Conservation (phyloP, 2,329 filamentous ascomycete genomes). For the Aspergillus pseudoglaucus region DNA sequence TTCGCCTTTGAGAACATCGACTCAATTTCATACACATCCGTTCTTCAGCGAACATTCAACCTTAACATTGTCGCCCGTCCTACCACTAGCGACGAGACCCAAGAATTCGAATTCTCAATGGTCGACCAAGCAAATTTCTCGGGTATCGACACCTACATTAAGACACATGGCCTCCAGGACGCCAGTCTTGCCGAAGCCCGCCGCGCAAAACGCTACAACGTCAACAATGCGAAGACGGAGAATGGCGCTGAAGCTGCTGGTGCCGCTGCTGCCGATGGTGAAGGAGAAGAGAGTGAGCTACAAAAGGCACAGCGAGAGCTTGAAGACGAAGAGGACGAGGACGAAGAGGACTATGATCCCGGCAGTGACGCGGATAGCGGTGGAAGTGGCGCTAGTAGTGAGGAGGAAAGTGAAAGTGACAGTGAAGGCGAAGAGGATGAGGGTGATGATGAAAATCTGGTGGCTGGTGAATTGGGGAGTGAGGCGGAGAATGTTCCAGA, state of each 20-base stretch:
- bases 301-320: constrained; percentile 52
- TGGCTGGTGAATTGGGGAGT: constrained; percentile 39
- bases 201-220: constrained; percentile 54
- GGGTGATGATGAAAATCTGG: constrained; percentile 28
- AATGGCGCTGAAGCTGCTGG: constrained; percentile 15
- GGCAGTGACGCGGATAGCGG: constrained; percentile 45
- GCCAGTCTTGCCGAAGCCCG: constrained; percentile 56
- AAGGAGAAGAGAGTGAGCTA: constrained; percentile 46
- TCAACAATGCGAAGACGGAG: constrained; percentile 37
- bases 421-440: constrained; percentile 23
- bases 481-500: constrained; percentile 37
- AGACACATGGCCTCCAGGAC: constrained; percentile 55
- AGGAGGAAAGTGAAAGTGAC: constrained; percentile 35
- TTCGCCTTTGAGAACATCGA: constrained; percentile 56
- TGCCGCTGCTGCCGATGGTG: constrained; percentile 38
- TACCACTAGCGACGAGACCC: constrained; percentile 32
- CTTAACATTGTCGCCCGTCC: constrained; percentile 49
- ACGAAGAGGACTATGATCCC: constrained; percentile 47
- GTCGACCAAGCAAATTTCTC: constrained; percentile 58
- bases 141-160: constrained; percentile 58
- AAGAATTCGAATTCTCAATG: constrained; percentile 60
- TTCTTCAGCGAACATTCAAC: constrained; percentile 61
- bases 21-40: constrained; percentile 57
- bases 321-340: constrained; percentile 43
- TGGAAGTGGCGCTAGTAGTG: constrained; percentile 40